These are phyloP conservation scores for Penicillium egyptiacum DNA, from an alignment of 495 filamentous ascomycete species.

Conservation along the genomic window DNA sequence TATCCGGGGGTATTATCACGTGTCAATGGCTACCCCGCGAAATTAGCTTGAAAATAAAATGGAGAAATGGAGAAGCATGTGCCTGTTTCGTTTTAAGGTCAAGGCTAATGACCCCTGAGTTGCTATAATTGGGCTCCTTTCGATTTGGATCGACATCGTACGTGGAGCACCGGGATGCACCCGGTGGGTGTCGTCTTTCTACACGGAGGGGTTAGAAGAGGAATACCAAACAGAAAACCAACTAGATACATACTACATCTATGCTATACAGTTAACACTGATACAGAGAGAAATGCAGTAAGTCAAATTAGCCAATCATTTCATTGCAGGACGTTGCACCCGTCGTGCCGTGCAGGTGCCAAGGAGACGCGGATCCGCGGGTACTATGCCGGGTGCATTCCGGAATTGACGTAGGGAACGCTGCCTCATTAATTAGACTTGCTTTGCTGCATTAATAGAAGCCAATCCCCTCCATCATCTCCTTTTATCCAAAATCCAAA, in stretches of 20 bases:
- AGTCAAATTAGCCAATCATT: no score
- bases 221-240: not conserved
- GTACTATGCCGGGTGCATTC: constrained; percentile 19
- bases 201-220: not conserved
- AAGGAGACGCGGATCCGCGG: not conserved
- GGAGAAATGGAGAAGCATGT: not conserved
- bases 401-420: constrained; percentile 20
- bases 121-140: not conserved
- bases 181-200: constrained; percentile 1
- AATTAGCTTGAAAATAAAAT: not conserved
- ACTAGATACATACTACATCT: no score
- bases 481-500: not conserved
- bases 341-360: not conserved
- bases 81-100: not conserved
- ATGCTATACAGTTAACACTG: no score
- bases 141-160: not conserved
- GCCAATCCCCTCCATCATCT: not conserved
- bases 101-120: not conserved
- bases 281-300: no score
- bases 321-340: no score
- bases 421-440: not conserved
- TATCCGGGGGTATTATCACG: constrained; percentile 2
- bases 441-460: not conserved
- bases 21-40: not conserved
- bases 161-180: constrained; percentile 19